Evolutionary conservation across 257 asterid genomes (phyloP), one percentile per base, ranked within the genome.

Genomic region (Solanum chmielewskii): DNA sequence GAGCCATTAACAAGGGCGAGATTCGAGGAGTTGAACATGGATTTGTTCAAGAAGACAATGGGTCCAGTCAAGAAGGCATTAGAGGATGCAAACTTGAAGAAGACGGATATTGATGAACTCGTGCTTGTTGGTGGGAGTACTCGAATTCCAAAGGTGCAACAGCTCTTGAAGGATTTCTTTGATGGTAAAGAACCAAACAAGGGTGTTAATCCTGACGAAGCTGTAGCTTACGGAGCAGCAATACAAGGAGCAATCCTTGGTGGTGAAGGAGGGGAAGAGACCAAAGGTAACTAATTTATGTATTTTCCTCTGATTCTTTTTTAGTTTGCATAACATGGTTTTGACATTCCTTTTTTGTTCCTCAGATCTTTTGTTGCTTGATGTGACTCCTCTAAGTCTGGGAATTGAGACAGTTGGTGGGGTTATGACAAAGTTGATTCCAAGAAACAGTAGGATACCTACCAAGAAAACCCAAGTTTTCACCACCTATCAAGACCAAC

Each of bases 91-190:
- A 69, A 86, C 15, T 23, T 89, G 56, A 47, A 89, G 84, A 89
- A 87, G 71, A 62, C 69, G 1, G 89, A 89, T 45, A 87, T 89
- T 52, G 23, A 87, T 71, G 91, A 89, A 73, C 84, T 89, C 39
- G 88, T 89, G 70, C 77, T 89, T 18, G 90, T 89, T 35, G 91
- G 91, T 23, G 91, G 90, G 47, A 87, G 90, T n/a, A 89, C 91
- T 41, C 42, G 91, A n/a, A 89, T 89, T 9, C 91, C 91, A 33
- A 89, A 89, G 83, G 91, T 89, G 87, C 91, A 87, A 27, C 85
- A 87, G n/a, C 41, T 89, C 4, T 87, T 89, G 88, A 87, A 87
- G n/a, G 91, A 89, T 82, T 87, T 89, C 88, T 87, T 89, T 85
- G 87, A 87, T 71, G 89, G 91, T 25, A 89, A 89, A 87, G 91